phyloP scores from a whole-genome alignment of 1,284 basidiomycete genomes.

The Cronartium quercuum region DNA sequence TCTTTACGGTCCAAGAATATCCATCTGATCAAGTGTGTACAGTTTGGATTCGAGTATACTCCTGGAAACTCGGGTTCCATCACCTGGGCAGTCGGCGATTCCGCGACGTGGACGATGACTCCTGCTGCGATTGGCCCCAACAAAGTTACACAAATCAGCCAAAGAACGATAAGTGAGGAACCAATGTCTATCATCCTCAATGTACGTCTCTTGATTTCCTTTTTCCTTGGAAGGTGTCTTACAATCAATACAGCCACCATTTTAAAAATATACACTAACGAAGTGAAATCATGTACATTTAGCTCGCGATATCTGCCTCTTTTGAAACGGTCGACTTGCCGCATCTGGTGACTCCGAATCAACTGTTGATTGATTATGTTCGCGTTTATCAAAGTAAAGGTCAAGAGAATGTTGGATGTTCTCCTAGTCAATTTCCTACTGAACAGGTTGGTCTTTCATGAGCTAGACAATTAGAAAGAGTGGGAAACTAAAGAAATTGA shows the following conservation, averaged over 20 bases:
- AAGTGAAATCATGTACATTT: neutral
- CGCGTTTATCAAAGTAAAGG: conserved; percentile 36
- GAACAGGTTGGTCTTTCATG: conserved; percentile 6
- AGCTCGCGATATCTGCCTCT: conserved; percentile 34
- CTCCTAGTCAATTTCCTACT: conserved; percentile 32
- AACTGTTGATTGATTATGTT: conserved; percentile 36
- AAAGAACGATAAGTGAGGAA: conserved; percentile 41
- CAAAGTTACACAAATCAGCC: conserved; percentile 33
- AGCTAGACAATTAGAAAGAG: too few relatives aligned
- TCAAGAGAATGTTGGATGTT: conserved; percentile 30
- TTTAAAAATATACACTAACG: neutral
- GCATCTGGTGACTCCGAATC: conserved; percentile 5
- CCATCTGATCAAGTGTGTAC: neutral
- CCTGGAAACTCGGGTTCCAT: conserved; percentile 35
- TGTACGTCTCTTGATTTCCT: conserved; percentile 41
- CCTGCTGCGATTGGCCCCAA: conserved; percentile 29
- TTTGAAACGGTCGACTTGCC: conserved; percentile 30
- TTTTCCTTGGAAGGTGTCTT: too few relatives aligned
- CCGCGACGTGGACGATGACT: conserved; percentile 20
- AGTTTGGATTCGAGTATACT: conserved; percentile 37
- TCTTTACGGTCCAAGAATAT: neutral
- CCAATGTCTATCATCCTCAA: conserved; percentile 48
- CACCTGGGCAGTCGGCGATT: conserved; percentile 37
- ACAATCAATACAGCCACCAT: neutral
- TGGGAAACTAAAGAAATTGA: neutral